Evolutionary conservation across 208 protist species (phyloP).

Genomic region (Herpetomonas tarakana): DNA sequence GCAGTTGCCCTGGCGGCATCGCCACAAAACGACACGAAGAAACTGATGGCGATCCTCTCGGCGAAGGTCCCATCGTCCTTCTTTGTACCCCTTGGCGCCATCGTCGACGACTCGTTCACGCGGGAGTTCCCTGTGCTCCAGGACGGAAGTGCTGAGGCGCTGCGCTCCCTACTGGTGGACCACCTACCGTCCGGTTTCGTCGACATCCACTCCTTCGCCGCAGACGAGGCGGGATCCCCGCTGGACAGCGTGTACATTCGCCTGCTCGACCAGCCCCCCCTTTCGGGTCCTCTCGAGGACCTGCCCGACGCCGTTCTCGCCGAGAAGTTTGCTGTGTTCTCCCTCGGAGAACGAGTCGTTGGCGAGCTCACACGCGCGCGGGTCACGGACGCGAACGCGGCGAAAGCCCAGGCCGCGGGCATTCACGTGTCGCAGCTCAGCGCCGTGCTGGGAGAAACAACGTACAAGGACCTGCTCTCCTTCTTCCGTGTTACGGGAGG

Average conservation of each 20-base stretch:
- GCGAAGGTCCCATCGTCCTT: not conserved
- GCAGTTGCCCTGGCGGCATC: not conserved
- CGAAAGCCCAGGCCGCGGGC: not conserved
- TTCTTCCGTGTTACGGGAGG: not conserved
- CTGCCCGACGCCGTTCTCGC: not conserved
- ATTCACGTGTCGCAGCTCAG: not conserved
- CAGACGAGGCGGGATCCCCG: slow-evolving; percentile 1
- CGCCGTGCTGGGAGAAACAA: not conserved
- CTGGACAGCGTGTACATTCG: slow-evolving; percentile 24
- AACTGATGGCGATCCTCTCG: not conserved
- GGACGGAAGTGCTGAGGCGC: too few relatives aligned
- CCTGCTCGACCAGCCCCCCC: slow-evolving; percentile 13
- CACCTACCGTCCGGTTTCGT: slow-evolving; percentile 18
- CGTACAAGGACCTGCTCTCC: not conserved
- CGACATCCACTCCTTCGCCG: slow-evolving; percentile 19
- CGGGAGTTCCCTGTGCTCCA: too few relatives aligned
- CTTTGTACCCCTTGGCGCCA: not conserved
- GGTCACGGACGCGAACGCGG: not conserved
- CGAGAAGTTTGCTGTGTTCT: not conserved
- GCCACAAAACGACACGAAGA: not conserved
- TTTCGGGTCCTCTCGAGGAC: too few relatives aligned
- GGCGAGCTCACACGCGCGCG: not conserved
- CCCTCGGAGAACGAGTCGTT: not conserved
- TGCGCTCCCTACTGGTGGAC: too few relatives aligned
- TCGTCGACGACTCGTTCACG: not conserved